Percentiles rank a stretch among this genome's conserved stretches.
phyloP scores from a whole-genome alignment of 108 stramenopile genomes.

The Skeletonema menzelii region DNA sequence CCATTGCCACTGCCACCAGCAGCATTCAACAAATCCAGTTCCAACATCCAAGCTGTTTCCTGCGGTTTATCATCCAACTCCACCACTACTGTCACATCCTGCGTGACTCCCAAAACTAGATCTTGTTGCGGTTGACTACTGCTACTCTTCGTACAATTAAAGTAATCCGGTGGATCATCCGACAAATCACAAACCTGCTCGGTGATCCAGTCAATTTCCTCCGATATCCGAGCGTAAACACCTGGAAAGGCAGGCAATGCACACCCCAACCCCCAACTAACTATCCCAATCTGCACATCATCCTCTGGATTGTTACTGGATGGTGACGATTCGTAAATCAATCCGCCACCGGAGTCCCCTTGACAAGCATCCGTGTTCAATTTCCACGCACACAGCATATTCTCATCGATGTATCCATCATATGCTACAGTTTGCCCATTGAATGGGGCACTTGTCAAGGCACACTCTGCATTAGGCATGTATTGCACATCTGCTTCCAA shows the following conservation, averaged over 20 bases:
- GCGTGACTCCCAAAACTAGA: background rate
- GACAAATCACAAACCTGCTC: slow-evolving; percentile 30
- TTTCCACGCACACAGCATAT: slow-evolving; percentile 50
- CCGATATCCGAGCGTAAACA: slow-evolving; percentile 15
- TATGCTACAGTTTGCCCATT: slow-evolving; percentile 20
- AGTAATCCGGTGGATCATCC: slow-evolving; percentile 29
- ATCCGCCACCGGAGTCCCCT: slow-evolving; percentile 43
- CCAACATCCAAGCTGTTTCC: slow-evolving; percentile 32
- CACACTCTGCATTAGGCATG: slow-evolving; percentile 39
- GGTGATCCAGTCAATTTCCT: slow-evolving; percentile 14
- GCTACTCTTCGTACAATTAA: slow-evolving; percentile 19
- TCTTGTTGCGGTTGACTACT: background rate
- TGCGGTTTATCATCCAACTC: slow-evolving; percentile 27
- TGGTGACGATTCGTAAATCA: slow-evolving; percentile 11
- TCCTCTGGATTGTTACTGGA: background rate
- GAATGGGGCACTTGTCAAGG: slow-evolving; percentile 4
- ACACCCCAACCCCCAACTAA: slow-evolving; percentile 27
- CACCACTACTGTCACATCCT: slow-evolving; percentile 28
- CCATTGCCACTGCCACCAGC: slow-evolving; percentile 2
- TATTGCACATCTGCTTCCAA: slow-evolving; percentile 14
- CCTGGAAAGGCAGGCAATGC: slow-evolving; percentile 21
- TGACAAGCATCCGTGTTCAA: slow-evolving; percentile 54
- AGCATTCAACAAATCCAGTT: slow-evolving; percentile 5
- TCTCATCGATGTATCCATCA: slow-evolving; percentile 26
- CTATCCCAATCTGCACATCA: slow-evolving; percentile 22